phyloP scores from a whole-genome alignment of 2,329 filamentous ascomycete species.

The Talaromyces pinophilus region DNA sequence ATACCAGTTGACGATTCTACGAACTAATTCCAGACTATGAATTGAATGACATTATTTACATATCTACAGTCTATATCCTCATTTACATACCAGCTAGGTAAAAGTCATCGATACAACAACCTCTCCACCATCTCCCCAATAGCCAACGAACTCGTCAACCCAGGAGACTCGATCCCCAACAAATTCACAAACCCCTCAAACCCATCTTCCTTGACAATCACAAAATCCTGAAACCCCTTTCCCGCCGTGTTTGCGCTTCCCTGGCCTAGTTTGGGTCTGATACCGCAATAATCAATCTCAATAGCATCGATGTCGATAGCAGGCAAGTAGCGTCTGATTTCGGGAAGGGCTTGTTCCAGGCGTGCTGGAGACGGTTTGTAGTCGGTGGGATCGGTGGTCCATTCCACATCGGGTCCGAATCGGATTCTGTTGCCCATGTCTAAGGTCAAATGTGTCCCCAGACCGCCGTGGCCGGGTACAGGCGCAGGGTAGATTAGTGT shows the following conservation, averaged over 20 bases:
- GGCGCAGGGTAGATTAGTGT: slow-evolving; percentile 89
- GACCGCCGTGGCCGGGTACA: slow-evolving; percentile 76
- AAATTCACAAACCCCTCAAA: slow-evolving; percentile 84
- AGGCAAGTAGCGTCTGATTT: slow-evolving; percentile 79
- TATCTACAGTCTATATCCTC: background rate
- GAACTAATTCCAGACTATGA: background rate
- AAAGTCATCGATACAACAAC: slow-evolving; percentile 32
- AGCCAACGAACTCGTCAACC: slow-evolving; percentile 81
- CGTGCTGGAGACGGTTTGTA: slow-evolving; percentile 66
- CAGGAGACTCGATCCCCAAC: slow-evolving; percentile 89
- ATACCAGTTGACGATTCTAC: background rate
- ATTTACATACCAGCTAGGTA: background rate
- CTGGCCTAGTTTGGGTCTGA: slow-evolving; percentile 77
- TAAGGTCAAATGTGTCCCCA: slow-evolving; percentile 91
- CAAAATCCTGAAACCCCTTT: slow-evolving; percentile 79
- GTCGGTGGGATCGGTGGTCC: slow-evolving; percentile 72
- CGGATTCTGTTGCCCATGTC: slow-evolving; percentile 81
- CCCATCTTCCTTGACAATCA: slow-evolving; percentile 74
- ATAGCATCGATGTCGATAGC: slow-evolving; percentile 67
- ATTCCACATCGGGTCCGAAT: slow-evolving; percentile 95
- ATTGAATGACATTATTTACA: slow-evolving; percentile 1
- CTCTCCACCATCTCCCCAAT: slow-evolving; percentile 75
- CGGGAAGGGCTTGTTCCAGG: slow-evolving; percentile 66
- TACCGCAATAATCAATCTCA: slow-evolving; percentile 82
- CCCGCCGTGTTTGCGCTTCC: slow-evolving; percentile 57